phyloP scores from a whole-genome alignment of 768 basidiomycete genomes.

The Boletus pseudopeckii region DNA sequence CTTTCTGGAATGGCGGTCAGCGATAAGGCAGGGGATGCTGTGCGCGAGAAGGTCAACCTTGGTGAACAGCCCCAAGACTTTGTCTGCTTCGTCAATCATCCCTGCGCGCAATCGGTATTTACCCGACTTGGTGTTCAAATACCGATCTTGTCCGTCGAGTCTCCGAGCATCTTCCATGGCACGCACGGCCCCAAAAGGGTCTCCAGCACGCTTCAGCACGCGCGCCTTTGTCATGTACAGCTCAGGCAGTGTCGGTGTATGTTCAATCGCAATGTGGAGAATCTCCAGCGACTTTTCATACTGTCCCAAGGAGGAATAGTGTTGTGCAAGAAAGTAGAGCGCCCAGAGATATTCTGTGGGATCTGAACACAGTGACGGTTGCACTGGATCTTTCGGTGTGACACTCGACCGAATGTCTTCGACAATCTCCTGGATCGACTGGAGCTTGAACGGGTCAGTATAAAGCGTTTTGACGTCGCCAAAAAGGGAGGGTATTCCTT shows the following conservation, averaged over 20 bases:
- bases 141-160: conserved; percentile 92
- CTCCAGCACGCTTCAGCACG: conserved; percentile 83
- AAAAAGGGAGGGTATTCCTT: conserved; percentile 92
- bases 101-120: conserved; percentile 89
- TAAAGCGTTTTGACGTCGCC: conserved; percentile 89
- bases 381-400: conserved; percentile 34
- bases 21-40: neutral
- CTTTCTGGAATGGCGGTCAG: conserved; percentile 64
- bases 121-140: conserved; percentile 88
- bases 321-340: conserved; percentile 92
- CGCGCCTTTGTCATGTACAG: conserved; percentile 79
- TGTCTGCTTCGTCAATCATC: conserved; percentile 68
- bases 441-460: conserved; percentile 56
- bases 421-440: conserved; percentile 64
- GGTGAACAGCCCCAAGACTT: conserved; percentile 82
- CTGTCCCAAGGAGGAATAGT: conserved; percentile 63
- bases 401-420: conserved; percentile 45
- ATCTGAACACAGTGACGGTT: conserved; percentile 28
- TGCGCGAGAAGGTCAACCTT: conserved; percentile 55
- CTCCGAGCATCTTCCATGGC: conserved; percentile 77
- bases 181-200: conserved; percentile 67
- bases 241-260: conserved; percentile 94
- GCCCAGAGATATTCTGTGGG: conserved; percentile 92
- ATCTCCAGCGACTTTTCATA: conserved; percentile 51
- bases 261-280: conserved; percentile 63